phyloP scores from a whole-genome alignment of 2,329 filamentous ascomycete genomes.

The Colletotrichum trifolii region DNA sequence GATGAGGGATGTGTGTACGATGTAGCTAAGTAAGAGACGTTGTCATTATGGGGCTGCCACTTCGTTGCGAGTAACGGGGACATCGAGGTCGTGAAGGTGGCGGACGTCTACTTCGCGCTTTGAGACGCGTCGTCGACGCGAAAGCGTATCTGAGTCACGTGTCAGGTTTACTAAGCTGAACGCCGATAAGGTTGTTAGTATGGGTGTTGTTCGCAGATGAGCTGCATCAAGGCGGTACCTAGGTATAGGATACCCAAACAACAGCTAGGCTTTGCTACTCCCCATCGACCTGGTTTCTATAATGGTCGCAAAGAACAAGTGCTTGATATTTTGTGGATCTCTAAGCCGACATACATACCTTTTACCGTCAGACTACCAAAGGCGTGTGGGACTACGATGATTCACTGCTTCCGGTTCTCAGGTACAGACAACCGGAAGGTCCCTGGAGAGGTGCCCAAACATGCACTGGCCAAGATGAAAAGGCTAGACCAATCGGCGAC shows the following conservation, averaged over 20 bases:
- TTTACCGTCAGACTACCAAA: too few species aligned
- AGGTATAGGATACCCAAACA: too few species aligned
- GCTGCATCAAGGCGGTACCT: too few species aligned
- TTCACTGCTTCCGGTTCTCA: background rate
- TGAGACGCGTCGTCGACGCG: constrained; percentile 35
- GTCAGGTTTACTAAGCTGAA: background rate
- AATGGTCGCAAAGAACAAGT: too few species aligned
- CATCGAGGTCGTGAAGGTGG: background rate
- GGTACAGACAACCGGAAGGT: constrained; percentile 11
- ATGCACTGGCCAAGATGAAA: constrained; percentile 3
- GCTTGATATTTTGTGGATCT: too few species aligned
- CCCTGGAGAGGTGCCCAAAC: constrained; percentile 4
- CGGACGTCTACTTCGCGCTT: background rate
- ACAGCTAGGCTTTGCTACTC: too few species aligned
- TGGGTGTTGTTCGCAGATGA: too few species aligned
- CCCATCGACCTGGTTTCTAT: too few species aligned
- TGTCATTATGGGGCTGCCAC: constrained; percentile 9
- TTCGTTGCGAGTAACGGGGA: background rate
- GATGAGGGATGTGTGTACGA: background rate
- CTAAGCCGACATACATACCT: too few species aligned
- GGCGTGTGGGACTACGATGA: too few species aligned
- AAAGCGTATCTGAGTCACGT: constrained; percentile 37
- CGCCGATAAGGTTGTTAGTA: background rate
- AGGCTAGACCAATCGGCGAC: constrained; percentile 27
- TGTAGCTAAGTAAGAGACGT: background rate